phyloP scores from a whole-genome alignment of 2,329 filamentous ascomycete genomes.

The Phaeophleospora eucalypticola region DNA sequence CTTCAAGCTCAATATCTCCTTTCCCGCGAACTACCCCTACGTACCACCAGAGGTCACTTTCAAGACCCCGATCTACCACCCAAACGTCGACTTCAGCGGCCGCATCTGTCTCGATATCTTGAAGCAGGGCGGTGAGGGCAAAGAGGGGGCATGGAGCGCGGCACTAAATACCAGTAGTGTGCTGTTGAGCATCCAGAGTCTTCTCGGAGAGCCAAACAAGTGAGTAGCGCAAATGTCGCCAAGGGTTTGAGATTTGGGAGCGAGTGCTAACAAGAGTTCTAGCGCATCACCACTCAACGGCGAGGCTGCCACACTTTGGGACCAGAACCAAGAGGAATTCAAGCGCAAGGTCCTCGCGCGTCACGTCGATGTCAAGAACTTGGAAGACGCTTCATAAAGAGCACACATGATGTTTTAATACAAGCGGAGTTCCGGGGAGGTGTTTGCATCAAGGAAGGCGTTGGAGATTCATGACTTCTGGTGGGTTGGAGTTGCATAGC shows the following conservation, averaged over 20 bases:
- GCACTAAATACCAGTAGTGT: constrained; percentile 96
- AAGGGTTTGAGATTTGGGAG: constrained; percentile 9
- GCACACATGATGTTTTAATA: not conserved
- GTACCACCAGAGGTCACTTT: constrained; percentile 86
- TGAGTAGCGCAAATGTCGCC: constrained; percentile 50
- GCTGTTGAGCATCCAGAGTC: constrained; percentile 85
- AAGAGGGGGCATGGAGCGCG: constrained; percentile 87
- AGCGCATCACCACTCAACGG: constrained; percentile 93
- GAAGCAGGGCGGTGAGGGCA: constrained; percentile 50
- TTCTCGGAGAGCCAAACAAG: constrained; percentile 98
- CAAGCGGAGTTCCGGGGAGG: not conserved
- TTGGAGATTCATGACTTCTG: too few relatives aligned
- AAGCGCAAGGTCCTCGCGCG: constrained; percentile 67
- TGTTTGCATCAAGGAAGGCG: not conserved
- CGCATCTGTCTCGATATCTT: constrained; percentile 96
- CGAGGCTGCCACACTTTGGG: constrained; percentile 94
- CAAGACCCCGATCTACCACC: constrained; percentile 98
- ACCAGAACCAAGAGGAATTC: constrained; percentile 81
- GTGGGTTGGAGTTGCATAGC: not conserved
- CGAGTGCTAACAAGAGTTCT: too few relatives aligned
- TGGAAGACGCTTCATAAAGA: not conserved
- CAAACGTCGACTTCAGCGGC: constrained; percentile 95
- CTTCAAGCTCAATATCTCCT: constrained; percentile 88
- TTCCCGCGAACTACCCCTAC: constrained; percentile 91
- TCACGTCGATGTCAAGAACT: constrained; percentile 47